Evolutionary conservation across 2,329 filamentous ascomycete genomes (phyloP), one percentile per base, ranked within the genome.

Genomic region (Monascus ruber): DNA sequence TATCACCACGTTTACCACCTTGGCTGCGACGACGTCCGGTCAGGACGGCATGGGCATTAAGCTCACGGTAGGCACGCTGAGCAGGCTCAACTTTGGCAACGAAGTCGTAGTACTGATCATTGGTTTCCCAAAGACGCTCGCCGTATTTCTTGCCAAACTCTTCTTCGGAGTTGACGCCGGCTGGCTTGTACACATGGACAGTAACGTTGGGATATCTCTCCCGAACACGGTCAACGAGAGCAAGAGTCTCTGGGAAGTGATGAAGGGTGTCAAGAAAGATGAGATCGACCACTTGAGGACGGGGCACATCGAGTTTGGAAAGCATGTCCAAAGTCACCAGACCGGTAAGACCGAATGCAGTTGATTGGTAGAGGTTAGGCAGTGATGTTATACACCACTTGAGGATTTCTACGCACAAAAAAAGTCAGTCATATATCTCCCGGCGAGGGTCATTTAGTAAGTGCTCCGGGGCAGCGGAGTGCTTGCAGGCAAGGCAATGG

Each of bases 1-100:
- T 79, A 55, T 83, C 80, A 47, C 88, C 87, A 43, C 91, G 83
- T 69, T 91, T 86, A 47, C 87, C 89, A 46, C 91, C 91, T 66
- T 98, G 91, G 47, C 85, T 93, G 50, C 85, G 79, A 45, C 91
- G 79, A 42, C 91, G 85, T 38, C 91, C 91, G 34, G 91, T 98
- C 47, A 98, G 73, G 38, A 96, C 85, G 38, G 91, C 91, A 42
- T 83, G 82, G 41, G 96, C 88, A 54, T 83, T 77, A 42, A 96
- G 76, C 47, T 94, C 83, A 11, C 80, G 72, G 65, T 95, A 96
- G 5, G 91, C 86, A 45, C 91, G 80, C 66, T 94, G 81, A 40
- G 88, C 85, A 10, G 91, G 91, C 71, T 98, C 91, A 36, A 98
- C 91, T 72, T 98, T 98, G 68, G 88, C 91, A 46, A 91, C 73